These are phyloP conservation scores for Drechslera avenae DNA, from an alignment of 2,329 filamentous ascomycete species.

Conservation along the genomic window DNA sequence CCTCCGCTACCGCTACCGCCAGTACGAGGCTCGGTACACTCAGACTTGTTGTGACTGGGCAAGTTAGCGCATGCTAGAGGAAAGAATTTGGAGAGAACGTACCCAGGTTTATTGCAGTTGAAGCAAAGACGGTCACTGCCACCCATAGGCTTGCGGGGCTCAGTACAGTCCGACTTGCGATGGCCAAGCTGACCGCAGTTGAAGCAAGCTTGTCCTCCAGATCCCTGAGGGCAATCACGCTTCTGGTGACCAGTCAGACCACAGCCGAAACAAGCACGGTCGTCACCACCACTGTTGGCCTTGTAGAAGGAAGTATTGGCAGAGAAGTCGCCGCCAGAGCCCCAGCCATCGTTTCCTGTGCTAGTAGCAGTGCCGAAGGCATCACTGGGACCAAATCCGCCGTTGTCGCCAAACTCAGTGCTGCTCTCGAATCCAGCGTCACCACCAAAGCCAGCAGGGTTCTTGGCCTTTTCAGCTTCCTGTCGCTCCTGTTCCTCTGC, in stretches of 20 bases:
- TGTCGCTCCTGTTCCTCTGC: conserved; percentile 28
- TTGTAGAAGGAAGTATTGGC: conserved; percentile 6
- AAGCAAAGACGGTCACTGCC: conserved; percentile 30
- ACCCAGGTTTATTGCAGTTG: conserved; percentile 39
- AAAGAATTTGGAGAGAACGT: not conserved
- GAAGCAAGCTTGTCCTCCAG: conserved; percentile 30
- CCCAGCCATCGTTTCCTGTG: conserved; percentile 53
- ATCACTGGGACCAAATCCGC: conserved; percentile 46
- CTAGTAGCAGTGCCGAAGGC: conserved; percentile 26
- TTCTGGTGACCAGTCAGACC: conserved; percentile 29
- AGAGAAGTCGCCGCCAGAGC: no score
- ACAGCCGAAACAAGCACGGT: conserved; percentile 33
- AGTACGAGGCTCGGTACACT: conserved; percentile 30
- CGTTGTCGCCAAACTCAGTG: conserved; percentile 38
- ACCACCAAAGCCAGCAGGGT: conserved; percentile 9
- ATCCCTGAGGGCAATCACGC: conserved; percentile 24
- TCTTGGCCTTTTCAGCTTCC: conserved; percentile 11
- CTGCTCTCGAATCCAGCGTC: conserved; percentile 12
- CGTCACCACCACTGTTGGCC: conserved; percentile 17
- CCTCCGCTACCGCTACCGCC: conserved; percentile 21
- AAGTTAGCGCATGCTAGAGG: conserved; percentile 1
- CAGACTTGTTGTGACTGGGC: conserved; percentile 30
- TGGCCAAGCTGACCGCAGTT: conserved; percentile 32
- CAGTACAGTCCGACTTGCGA: conserved; percentile 27
- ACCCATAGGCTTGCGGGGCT: conserved; percentile 1